These are phyloP conservation scores for Rasamsonia emersonii DNA, from an alignment of 2,329 filamentous ascomycete species.

Conservation along the genomic window DNA sequence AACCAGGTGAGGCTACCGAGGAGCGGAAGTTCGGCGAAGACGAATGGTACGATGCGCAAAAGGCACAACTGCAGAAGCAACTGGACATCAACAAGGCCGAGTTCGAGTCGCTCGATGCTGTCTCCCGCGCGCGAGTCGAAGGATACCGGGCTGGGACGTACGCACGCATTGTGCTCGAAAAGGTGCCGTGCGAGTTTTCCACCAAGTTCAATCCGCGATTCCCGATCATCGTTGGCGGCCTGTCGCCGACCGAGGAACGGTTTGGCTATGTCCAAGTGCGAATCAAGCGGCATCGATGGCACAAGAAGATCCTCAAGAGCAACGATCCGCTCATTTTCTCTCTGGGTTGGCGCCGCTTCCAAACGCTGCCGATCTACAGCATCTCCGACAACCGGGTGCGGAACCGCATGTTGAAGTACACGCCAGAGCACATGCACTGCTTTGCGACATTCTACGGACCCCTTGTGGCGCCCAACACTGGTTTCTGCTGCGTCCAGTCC, in stretches of 20 bases:
- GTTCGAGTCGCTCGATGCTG: slow-evolving; percentile 77
- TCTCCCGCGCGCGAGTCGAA: slow-evolving; percentile 74
- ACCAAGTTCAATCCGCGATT: slow-evolving; percentile 70
- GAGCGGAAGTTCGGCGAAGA: slow-evolving; percentile 88
- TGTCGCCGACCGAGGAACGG: slow-evolving; percentile 86
- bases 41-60: slow-evolving; percentile 97
- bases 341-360: slow-evolving; percentile 91
- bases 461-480: slow-evolving; percentile 88
- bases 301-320: slow-evolving; percentile 98
- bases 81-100: slow-evolving; percentile 94
- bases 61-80: slow-evolving; percentile 89
- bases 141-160: slow-evolving; percentile 90
- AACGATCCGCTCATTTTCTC: slow-evolving; percentile 97
- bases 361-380: slow-evolving; percentile 85
- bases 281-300: slow-evolving; percentile 96
- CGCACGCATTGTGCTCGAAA: slow-evolving; percentile 79
- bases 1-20: slow-evolving; percentile 57
- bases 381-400: slow-evolving; percentile 88
- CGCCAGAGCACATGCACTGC: slow-evolving; percentile 98
- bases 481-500: slow-evolving; percentile 88
- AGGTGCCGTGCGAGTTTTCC: slow-evolving; percentile 85
- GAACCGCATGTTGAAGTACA: slow-evolving; percentile 98
- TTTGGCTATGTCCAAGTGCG: slow-evolving; percentile 93
- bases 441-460: slow-evolving; percentile 94
- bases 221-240: slow-evolving; percentile 83